These are phyloP conservation scores for Globisporangium orthogonon DNA, from an alignment of 352 stramenopile genomes.

Conservation along the genomic window DNA sequence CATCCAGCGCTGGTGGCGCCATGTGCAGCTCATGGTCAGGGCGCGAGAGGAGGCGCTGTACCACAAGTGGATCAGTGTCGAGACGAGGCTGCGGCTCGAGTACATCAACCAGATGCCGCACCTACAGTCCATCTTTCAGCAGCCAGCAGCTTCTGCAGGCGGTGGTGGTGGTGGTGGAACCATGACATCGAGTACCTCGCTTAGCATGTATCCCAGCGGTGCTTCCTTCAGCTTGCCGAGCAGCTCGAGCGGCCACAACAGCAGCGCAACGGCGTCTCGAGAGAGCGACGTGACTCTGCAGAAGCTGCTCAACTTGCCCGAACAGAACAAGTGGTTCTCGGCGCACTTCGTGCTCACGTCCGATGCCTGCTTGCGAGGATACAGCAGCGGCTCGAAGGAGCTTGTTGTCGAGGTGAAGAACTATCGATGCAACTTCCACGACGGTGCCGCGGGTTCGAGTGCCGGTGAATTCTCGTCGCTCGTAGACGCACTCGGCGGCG, in stretches of 20 bases:
- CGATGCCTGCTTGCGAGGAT: constrained; percentile 39
- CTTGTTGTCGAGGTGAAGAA: constrained; percentile 41
- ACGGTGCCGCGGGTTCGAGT: constrained; percentile 10
- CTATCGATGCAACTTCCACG: constrained; percentile 45
- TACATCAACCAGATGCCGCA: constrained; percentile 52
- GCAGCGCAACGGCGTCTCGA: too few relatives aligned
- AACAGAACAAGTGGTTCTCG: constrained; percentile 44
- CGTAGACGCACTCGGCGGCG: too few relatives aligned
- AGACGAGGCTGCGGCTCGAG: constrained; percentile 35
- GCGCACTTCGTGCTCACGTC: constrained; percentile 37
- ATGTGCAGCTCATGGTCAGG: constrained; percentile 43
- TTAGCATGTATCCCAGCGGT: too few relatives aligned
- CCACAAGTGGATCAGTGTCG: constrained; percentile 45
- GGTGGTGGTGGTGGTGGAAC: too few relatives aligned
- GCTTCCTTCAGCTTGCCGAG: too few relatives aligned
- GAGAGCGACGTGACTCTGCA: constrained; percentile 22
- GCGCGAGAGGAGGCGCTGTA: constrained; percentile 44
- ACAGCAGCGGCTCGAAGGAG: constrained; percentile 19
- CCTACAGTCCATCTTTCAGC: constrained; percentile 47
- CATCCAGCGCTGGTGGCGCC: constrained; percentile 62
- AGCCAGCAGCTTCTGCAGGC: constrained; percentile 4
- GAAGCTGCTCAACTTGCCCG: constrained; percentile 44
- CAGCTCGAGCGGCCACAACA: too few relatives aligned
- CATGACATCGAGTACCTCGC: too few relatives aligned
- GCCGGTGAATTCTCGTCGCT: too few relatives aligned